Percentiles rank a stretch among this genome's conserved stretches.
Evolutionary conservation across 352 stramenopile genomes (phyloP).

Genomic region (Hyphochytrium catenoides): DNA sequence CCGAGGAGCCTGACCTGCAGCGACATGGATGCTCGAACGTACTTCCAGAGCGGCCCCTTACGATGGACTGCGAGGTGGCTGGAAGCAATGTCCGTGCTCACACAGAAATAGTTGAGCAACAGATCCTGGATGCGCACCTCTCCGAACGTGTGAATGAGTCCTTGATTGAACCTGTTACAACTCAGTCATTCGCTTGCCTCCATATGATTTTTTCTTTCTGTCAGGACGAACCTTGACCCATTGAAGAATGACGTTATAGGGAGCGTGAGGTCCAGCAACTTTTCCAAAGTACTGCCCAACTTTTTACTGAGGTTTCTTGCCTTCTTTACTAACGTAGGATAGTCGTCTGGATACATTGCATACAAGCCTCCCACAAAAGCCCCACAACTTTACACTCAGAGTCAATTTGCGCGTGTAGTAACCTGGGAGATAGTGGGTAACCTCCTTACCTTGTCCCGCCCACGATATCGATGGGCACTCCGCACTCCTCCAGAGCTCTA

Average conservation of each 20-base stretch:
- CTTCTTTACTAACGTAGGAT: slow-evolving; percentile 27
- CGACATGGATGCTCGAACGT: slow-evolving; percentile 71
- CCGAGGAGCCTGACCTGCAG: too few relatives aligned
- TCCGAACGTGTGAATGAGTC: slow-evolving; percentile 36
- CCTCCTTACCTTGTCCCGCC: slow-evolving; percentile 39
- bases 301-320: slow-evolving; percentile 22
- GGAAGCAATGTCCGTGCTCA: slow-evolving; percentile 73
- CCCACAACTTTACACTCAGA: slow-evolving; percentile 20
- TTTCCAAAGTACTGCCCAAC: slow-evolving; percentile 38
- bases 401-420: slow-evolving; percentile 8
- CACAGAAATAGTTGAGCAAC: slow-evolving; percentile 75
- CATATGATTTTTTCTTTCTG: too few relatives aligned
- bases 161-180: slow-evolving; percentile 47
- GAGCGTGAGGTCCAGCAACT: slow-evolving; percentile 55
- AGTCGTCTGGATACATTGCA: slow-evolving; percentile 35
- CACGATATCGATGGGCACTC: slow-evolving; percentile 75
- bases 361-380: slow-evolving; percentile 59
- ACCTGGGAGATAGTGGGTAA: not conserved
- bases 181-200: too few relatives aligned
- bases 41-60: slow-evolving; percentile 61
- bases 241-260: slow-evolving; percentile 70
- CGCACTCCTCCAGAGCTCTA: slow-evolving; percentile 66
- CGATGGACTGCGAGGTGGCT: slow-evolving; percentile 56
- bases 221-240: too few relatives aligned
- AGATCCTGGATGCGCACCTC: slow-evolving; percentile 61